Base-by-base conservation (phyloP, 441 rosid species). In the Hura crepitans region DNA sequence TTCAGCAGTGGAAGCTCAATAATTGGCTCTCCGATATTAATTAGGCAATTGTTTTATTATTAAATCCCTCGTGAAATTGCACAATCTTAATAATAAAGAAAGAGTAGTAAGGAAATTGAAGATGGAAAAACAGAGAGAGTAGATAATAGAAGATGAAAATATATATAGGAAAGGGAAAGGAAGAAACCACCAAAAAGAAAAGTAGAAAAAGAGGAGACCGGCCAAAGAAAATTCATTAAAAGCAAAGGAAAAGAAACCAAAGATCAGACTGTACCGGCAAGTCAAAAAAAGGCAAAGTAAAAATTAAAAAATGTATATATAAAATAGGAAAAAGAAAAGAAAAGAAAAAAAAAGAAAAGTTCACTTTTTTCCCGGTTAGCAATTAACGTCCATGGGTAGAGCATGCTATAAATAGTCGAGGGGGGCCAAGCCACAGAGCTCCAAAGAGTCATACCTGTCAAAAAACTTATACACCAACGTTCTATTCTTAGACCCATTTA, bases 381-480 rank as follows among this genome's bases (percentile, higher is more conserved):
- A 67, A 67, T 46, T 62, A 46, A 78, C 79, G 77, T 78, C 75
- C 84, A 74, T 46, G 14, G 55, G 65, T n/a, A 54, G 71, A 54
- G 75, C 54, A 74, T 76, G 70, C 84, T 85, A 81, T 82, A 82
- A 66, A 82, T 85, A 75, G 86, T 72, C 15, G 80, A 43, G 60
- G 77, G 72, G 76, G 78, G 71, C 73, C 71, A 78, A 62, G 30
- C 80, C 80, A 35, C 74, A 76, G 1, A 51, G 68, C 77, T 54
- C 60, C n/a, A n/a, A n/a, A n/a, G 18, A 75, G 27, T 68, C 78
- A 51, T 68, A 62, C 77, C 81, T 72, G 75, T 72, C 81, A 74
- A 62, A 78, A 71, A 67, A 45, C 74, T 63, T 66, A 14, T 31
- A 37, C 50, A 73, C 72, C 73, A 66, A 64, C 73, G 31, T 73